Base-by-base conservation (phyloP, 345 rosid species). In the Populus pruinosa region DNA sequence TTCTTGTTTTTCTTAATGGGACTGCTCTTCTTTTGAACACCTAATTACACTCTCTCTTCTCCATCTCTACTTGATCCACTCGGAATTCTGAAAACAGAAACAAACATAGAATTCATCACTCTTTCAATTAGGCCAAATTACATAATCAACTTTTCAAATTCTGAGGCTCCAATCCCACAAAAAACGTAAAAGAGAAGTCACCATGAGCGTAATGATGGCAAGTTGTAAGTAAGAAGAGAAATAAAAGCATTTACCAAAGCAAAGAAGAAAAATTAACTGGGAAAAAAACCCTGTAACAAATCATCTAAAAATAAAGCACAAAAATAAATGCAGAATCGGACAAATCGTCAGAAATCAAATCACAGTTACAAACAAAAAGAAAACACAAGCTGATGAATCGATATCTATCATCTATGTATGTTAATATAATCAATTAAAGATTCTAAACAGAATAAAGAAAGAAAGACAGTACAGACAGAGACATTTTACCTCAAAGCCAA, bases 1-100 rank as follows among this genome's bases (percentile, higher is more conserved):
- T 61, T 83, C 78, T 39, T 80, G 69, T 63, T 74, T 72, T 77
- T 83, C 81, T 75, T 86, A 14, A 49, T 73, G 75, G 79, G 62
- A 31, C 76, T 77, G 71, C 70, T 87, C 56, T 80, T 85, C 73
- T 72, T 85, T 36, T 64, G 77, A 77, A 81, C 78, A 66, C 81
- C 82, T 29, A 71, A 69, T 55, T 18, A 6, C 63, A 11, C 67
- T 69, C 27, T 69, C 27, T 74, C 78, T 71, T 85, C 25, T 27
- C 75, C 82, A 72, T 80, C 56, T 61, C 27, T 25, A 35, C 18
- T 35, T 2, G 13, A 41, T 21, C 21, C 70, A 4, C 41, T 16
- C 5, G 21, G 20, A 31, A 29, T n/a, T 6, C 69, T 31, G 69
- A 29, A 12, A 65, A 31, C 11, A 65, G 35, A 5, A 29, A 23